phyloP scores from a whole-genome alignment of 441 rosid genomes.

The Gossypium laxum region DNA sequence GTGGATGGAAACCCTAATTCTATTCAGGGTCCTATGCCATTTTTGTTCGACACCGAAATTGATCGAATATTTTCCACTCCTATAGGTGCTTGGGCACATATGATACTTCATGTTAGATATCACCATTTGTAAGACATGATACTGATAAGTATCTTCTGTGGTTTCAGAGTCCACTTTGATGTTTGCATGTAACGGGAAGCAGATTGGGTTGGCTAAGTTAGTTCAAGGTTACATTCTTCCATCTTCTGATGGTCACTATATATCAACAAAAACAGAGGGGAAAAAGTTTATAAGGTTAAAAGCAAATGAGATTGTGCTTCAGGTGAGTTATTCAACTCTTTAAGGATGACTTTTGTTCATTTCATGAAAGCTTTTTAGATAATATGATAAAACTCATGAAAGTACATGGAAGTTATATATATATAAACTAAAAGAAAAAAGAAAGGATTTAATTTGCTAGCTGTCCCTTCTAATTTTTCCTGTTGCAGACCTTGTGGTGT shows the following conservation, averaged over 20 bases:
- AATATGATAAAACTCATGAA: not conserved
- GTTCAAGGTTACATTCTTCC: slow-evolving; percentile 69
- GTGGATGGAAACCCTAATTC: slow-evolving; percentile 48
- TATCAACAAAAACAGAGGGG: slow-evolving; percentile 78
- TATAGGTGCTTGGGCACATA: slow-evolving; percentile 52
- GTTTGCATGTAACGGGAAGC: slow-evolving; percentile 78
- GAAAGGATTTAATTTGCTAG: not conserved
- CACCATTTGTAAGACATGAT: slow-evolving; percentile 9
- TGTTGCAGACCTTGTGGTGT: not conserved
- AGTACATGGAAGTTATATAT: not conserved
- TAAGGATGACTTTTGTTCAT: not conserved
- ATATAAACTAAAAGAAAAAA: not conserved
- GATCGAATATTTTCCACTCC: slow-evolving; percentile 94
- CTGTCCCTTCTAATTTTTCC: not conserved
- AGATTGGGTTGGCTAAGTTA: slow-evolving; percentile 80
- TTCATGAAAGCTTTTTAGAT: not conserved
- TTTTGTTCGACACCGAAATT: slow-evolving; percentile 87
- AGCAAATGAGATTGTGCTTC: slow-evolving; percentile 73
- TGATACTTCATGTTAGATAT: slow-evolving; percentile 15
- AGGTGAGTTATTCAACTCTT: slow-evolving; percentile 42
- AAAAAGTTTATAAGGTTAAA: slow-evolving; percentile 77
- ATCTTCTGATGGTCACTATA: slow-evolving; percentile 70
- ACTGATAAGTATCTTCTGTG: slow-evolving; percentile 29
- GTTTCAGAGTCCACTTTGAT: slow-evolving; percentile 83
- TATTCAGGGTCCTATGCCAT: slow-evolving; percentile 70